Base-by-base conservation (phyloP, 345 rosid genomes). In the Dipteronia sinensis region DNA sequence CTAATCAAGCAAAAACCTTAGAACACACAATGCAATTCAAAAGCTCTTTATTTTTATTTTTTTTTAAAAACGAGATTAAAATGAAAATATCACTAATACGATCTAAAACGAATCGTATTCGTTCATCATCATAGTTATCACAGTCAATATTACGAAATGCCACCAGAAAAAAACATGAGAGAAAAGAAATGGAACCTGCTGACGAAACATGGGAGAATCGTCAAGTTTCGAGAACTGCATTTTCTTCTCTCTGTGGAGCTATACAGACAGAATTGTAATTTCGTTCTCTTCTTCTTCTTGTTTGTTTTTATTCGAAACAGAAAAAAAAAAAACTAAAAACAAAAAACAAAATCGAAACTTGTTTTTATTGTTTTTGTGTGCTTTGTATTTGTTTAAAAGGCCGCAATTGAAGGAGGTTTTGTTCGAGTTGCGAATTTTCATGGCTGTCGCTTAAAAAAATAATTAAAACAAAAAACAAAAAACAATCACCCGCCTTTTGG, bases 171-270 rank as follows among this genome's bases (percentile, higher is more conserved):
- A 34, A 55, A 55, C 58, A 17, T 10, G 29, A 46, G 19, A 16
- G 49, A 38, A 4, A 13, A 74, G 38, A 23, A 7, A 34, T 10
- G 10, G 38, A 10, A 92, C 95, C 97, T 92, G 92, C 76, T 90
- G 97, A 46, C 97, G 89, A 71, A 92, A 87, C 97, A 92, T 92
- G 42, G 97, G 97, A 46, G 97, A 90, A 82, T 92, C 97, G 72
- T 92, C 97, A 66, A 92, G 97, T 82, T 86, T 89, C 6, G 92
- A 15, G 88, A 92, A 92, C 72, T 87, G 83, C 93, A 92, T 90
- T 47, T 53, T 68, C 34, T 19, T 44, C 25, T 89, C 34, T 53
- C 62, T 22, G 49, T 25, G 19, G 15, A 22, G 76, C 17, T 65
- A 66, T 20, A 9, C 76, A 31, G 71, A 77, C 70, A 51, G 49